These are phyloP conservation scores for Saccharomycodes ludwigii DNA, from an alignment of 805 yeast species.

Conservation along the genomic window DNA sequence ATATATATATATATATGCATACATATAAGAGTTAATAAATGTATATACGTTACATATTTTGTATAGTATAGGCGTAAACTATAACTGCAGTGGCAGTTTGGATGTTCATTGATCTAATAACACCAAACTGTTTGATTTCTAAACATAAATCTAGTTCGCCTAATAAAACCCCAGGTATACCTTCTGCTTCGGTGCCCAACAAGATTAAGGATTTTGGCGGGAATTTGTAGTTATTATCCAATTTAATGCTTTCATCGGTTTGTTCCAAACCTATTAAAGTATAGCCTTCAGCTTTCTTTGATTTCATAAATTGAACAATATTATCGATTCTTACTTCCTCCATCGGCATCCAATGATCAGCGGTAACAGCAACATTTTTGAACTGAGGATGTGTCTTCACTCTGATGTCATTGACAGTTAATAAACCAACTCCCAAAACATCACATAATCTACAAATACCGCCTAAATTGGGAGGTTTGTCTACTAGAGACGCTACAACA, in stretches of 20 bases:
- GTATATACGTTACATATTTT: constrained; percentile 16
- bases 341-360: constrained; percentile 95
- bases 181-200: constrained; percentile 81
- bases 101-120: constrained; percentile 88
- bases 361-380: constrained; percentile 83
- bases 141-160: constrained; percentile 78
- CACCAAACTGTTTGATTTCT: constrained; percentile 86
- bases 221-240: constrained; percentile 51
- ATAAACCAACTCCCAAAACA: constrained; percentile 76
- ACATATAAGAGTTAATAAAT: not conserved
- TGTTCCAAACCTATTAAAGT: constrained; percentile 85
- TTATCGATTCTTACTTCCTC: constrained; percentile 49
- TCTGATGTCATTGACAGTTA: constrained; percentile 62
- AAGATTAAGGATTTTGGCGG: constrained; percentile 70
- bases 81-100: constrained; percentile 94
- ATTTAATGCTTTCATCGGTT: constrained; percentile 74
- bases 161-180: constrained; percentile 76
- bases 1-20: too few species aligned
- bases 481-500: constrained; percentile 85
- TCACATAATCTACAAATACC: constrained; percentile 91
- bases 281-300: constrained; percentile 65
- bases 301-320: constrained; percentile 43
- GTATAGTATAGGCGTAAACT: constrained; percentile 72
- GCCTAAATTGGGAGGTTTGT: constrained; percentile 85
- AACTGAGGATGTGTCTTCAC: constrained; percentile 59